These are phyloP conservation scores for Nemania diffusa DNA, from an alignment of 2,329 filamentous ascomycete genomes.

Conservation along the genomic window DNA sequence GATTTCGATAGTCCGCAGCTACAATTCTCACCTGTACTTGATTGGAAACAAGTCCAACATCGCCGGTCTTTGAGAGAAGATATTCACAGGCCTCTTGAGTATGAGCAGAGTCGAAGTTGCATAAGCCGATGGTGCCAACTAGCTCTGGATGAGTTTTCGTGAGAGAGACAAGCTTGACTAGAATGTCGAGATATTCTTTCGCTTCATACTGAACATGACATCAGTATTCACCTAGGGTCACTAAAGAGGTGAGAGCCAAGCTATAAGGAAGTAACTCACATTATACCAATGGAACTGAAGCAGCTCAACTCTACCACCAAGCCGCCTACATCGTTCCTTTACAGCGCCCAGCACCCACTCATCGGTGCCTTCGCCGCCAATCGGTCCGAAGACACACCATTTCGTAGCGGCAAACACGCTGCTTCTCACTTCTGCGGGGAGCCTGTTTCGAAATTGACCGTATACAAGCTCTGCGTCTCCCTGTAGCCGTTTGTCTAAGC, in stretches of 20 bases:
- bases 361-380: conserved; percentile 41
- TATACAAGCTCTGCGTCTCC: conserved; percentile 52
- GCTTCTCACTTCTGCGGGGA: conserved; percentile 39
- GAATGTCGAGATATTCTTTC: conserved; percentile 51
- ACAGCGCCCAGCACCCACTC: conserved; percentile 46
- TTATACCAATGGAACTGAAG: conserved; percentile 53
- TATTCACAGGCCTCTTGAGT: conserved; percentile 49
- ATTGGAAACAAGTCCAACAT: conserved; percentile 49
- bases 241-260: neutral
- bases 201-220: conserved; percentile 45
- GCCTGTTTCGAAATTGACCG: conserved; percentile 46
- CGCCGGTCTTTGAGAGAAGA: conserved; percentile 44
- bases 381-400: conserved; percentile 50
- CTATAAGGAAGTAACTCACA: conserved; percentile 40
- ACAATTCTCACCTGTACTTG: conserved; percentile 49
- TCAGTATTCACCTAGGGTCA: neutral
- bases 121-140: conserved; percentile 49
- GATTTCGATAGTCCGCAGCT: neutral
- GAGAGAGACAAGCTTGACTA: conserved; percentile 47
- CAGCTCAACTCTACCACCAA: conserved; percentile 49
- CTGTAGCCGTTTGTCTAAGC: conserved; percentile 31
- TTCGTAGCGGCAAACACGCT: conserved; percentile 50
- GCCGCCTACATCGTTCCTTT: conserved; percentile 48
- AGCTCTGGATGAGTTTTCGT: conserved; percentile 45
- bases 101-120: conserved; percentile 51